Evolutionary conservation across 192 early-diverging fungal genomes (phyloP), one percentile per base, ranked within the genome.

Genomic region (Podila epicladia): DNA sequence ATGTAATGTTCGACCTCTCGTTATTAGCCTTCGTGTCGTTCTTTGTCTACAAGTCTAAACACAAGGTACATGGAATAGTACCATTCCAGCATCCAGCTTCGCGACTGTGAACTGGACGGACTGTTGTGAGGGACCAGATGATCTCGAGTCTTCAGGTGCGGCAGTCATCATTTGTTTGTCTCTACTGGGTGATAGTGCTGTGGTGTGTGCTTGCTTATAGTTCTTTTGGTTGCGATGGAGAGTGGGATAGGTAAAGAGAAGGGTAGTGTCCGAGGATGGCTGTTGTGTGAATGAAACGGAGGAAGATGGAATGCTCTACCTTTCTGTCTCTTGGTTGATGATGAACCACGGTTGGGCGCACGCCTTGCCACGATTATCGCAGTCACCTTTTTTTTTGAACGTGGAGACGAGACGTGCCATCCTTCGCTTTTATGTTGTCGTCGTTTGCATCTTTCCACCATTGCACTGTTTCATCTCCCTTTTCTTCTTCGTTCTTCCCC

Each of bases 71-170:
- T 9, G 35, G 1, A 37, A 11, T 37, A 84, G 88, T 55, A 55
- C 92, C 94, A 96, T 95, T 28, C 94, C 95, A 41, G 96, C 97
- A 87, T 98, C 97, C 28, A 98, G 89, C 82, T 97, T 97, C 58
- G 95, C 95, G 20, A 97, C 93, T 26, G 95, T 96, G 82, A 97
- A 96, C 79, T 92, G 85, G n/a, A 89, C 86, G 17, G 90, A 91
- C 22, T 66, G 65, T 58, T 22, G n/a, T n/a, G 61, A 55, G 50
- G 59, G 48, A 12, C 61, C 28, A 24, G 63, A 45, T 66, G 64
- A 38, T 11, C 49, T 53, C 59, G 65, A 49, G 62, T 73, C 71
- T 49, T 69, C 67, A 37, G 67, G 31, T 20, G 60, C 55, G 11
- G 70, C 65, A 55, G 76, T 80, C 77, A 80, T 80, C 77, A 80